These are phyloP conservation scores for Claviceps cyperi DNA, from an alignment of 2,329 filamentous ascomycete species.

Conservation along the genomic window DNA sequence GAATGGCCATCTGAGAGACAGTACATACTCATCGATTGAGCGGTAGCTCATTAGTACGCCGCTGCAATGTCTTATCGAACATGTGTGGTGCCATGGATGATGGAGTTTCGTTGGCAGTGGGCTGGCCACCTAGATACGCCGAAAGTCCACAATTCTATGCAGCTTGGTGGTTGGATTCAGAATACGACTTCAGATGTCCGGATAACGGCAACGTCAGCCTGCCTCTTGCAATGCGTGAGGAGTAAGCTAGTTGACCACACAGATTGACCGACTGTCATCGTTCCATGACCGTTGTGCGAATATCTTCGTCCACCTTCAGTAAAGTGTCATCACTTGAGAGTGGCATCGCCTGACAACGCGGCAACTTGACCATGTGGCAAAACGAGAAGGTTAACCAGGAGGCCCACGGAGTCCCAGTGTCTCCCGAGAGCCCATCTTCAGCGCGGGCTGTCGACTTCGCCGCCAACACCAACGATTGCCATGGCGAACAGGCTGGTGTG, in stretches of 20 bases:
- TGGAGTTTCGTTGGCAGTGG: background rate
- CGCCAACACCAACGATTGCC: slow-evolving; percentile 4
- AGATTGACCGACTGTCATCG: background rate
- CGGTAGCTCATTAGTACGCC: background rate
- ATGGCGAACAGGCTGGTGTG: slow-evolving; percentile 1
- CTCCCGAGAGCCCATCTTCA: background rate
- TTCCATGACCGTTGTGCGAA: background rate
- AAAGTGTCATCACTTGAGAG: background rate
- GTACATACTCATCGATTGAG: background rate
- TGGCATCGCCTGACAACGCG: background rate
- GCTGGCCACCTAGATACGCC: background rate
- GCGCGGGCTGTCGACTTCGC: background rate
- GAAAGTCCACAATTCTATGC: background rate
- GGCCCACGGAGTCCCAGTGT: background rate
- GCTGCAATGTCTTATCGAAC: background rate
- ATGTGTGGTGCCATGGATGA: background rate
- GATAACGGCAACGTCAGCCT: background rate
- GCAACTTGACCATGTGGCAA: background rate
- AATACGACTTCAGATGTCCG: background rate
- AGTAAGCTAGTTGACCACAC: background rate
- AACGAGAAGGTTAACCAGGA: background rate
- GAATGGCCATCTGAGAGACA: too few relatives aligned
- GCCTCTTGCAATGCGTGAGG: background rate
- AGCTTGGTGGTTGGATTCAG: background rate
- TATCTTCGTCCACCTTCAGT: background rate